Conservation (phyloP, 2,329 filamentous ascomycete genomes). For the Mycosphaerella sp. region DNA sequence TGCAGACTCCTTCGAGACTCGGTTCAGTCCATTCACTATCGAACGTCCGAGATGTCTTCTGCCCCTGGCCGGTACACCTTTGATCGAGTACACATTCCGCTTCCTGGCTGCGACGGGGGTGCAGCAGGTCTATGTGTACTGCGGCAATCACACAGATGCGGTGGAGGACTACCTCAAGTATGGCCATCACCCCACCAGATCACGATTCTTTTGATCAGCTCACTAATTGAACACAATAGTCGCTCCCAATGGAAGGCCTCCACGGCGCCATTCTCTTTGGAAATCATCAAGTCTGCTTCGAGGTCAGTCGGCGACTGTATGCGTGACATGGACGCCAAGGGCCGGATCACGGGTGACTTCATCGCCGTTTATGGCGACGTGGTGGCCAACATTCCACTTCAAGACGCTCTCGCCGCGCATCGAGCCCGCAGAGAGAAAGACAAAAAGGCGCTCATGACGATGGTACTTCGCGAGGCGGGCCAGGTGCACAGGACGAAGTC, state of each 20-base stretch:
- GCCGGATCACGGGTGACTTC: slow-evolving; percentile 83
- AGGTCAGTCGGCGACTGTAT: slow-evolving; percentile 89
- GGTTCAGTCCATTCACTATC: slow-evolving; percentile 82
- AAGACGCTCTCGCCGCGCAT: slow-evolving; percentile 69
- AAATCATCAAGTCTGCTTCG: slow-evolving; percentile 81
- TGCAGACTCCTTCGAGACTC: slow-evolving; percentile 88
- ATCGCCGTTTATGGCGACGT: slow-evolving; percentile 88
- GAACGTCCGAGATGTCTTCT: slow-evolving; percentile 90
- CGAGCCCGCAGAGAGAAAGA: slow-evolving; percentile 72
- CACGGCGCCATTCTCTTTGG: slow-evolving; percentile 75
- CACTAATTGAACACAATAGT: not conserved
- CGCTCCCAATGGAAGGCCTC: slow-evolving; percentile 64
- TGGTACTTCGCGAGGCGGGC: slow-evolving; percentile 76
- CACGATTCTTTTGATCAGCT: not conserved
- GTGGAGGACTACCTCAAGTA: slow-evolving; percentile 78
- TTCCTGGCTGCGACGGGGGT: slow-evolving; percentile 93
- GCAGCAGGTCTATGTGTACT: slow-evolving; percentile 90
- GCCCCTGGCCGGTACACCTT: slow-evolving; percentile 82
- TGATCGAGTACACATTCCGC: slow-evolving; percentile 97
- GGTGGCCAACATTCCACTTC: slow-evolving; percentile 82
- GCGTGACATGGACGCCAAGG: slow-evolving; percentile 82
- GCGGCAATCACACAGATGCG: slow-evolving; percentile 76
- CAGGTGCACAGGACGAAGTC: slow-evolving; percentile 69
- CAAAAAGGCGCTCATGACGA: slow-evolving; percentile 96
- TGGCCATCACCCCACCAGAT: slow-evolving; percentile 8